Percentiles rank a stretch among this genome's conserved stretches.
Evolutionary conservation across 179 eudicot species (phyloP).

Genomic region (Silene coronaria): DNA sequence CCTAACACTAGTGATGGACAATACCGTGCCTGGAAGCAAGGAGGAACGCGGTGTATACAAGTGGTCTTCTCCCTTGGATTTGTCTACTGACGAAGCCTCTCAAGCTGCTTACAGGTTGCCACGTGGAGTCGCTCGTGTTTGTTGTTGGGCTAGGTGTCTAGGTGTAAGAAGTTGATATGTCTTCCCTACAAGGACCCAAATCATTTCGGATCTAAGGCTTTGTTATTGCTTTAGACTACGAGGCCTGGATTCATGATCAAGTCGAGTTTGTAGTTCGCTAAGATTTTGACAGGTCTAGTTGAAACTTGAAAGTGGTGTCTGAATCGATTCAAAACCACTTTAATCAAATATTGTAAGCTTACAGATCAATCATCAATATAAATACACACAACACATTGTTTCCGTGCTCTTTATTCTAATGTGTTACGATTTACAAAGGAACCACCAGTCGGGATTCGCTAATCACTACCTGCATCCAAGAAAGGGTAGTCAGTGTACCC

Average conservation of each 20-base stretch:
- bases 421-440: background rate
- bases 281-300: background rate
- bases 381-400: background rate
- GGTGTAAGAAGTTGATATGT: constrained; percentile 28
- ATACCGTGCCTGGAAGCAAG: constrained; percentile 76
- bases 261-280: background rate
- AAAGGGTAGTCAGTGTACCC: constrained; percentile 84
- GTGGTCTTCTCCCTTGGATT: constrained; percentile 69
- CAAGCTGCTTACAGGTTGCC: constrained; percentile 57
- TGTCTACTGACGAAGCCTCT: constrained; percentile 44
- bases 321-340: constrained; percentile 9
- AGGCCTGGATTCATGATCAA: background rate
- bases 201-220: background rate
- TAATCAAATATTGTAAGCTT: constrained; percentile 8
- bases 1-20: constrained; percentile 77
- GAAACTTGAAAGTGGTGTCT: background rate
- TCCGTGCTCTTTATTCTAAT: background rate
- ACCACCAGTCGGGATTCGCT: constrained; percentile 2
- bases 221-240: background rate
- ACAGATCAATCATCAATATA: constrained; percentile 8
- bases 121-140: constrained; percentile 36
- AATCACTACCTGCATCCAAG: constrained; percentile 27
- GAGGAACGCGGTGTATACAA: constrained; percentile 73
- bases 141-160: constrained; percentile 65
- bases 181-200: background rate